Conservation (phyloP, 306 rosid species). For the Notholithocarpus densiflorus region DNA sequence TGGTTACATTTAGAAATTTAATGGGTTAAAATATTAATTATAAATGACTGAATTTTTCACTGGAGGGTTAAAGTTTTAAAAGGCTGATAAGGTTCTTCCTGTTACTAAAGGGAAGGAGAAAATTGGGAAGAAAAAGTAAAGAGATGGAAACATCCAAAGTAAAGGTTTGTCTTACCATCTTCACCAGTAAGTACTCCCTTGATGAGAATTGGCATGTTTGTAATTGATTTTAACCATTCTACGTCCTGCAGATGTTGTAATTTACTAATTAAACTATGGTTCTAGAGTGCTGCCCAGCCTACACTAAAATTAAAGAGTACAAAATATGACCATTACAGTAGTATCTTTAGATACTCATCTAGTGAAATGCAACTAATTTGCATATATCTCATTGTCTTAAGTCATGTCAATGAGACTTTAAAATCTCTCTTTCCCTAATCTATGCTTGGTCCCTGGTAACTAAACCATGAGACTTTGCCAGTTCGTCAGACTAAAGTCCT, state of each 20-base stretch:
- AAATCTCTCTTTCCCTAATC: neutral
- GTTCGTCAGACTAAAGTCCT: neutral
- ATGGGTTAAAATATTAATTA: neutral
- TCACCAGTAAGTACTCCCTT: constrained; percentile 33
- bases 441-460: neutral
- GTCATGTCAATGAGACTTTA: neutral
- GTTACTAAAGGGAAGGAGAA: neutral
- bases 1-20: neutral
- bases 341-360: neutral
- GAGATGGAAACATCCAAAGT: neutral
- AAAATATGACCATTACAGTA: neutral
- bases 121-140: neutral
- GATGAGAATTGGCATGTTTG: constrained; percentile 29
- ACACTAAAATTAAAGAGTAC: neutral
- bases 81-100: neutral
- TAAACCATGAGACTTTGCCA: neutral
- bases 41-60: neutral
- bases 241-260: constrained; percentile 21
- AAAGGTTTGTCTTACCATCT: constrained; percentile 22
- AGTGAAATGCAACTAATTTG: neutral
- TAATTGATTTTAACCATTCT: constrained; percentile 34
- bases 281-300: neutral
- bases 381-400: neutral
- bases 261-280: neutral
- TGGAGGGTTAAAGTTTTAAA: neutral